Evolutionary conservation across 306 rosid genomes (phyloP), one percentile per base, ranked within the genome.

Genomic region (Dalbergia oliveri): DNA sequence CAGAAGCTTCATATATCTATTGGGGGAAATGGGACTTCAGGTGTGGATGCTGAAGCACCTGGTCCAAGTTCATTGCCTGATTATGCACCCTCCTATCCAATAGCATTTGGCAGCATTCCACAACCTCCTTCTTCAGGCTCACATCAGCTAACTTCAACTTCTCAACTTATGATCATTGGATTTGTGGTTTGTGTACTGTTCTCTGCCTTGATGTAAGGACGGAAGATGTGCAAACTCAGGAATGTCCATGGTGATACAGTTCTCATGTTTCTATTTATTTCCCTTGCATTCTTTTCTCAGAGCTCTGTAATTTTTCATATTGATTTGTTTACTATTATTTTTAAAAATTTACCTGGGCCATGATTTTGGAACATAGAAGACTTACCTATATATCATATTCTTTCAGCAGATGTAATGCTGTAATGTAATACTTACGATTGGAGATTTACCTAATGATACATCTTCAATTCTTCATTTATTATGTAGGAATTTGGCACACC

Each of bases 71-170:
- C 90, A 58, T 76, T 84, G 76, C 69, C 94, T 13, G 90, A 86
- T 34, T 18, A 61, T n/a, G 89, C 94, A 19, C 97, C 98, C 3
- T 93, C 99, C 18, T 95, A 91, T 79, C 91, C 88, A 15, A 87
- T 87, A 0, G 90, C 82, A 4, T 95, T 93, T 70, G 99, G 99
- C 18, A 66, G 86, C 77, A 95, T 95, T 76, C 99, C 97, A 6
- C 9, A 75, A 0, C 63, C 90, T 68, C 70, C 87, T 56, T 87
- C 98, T 66, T 74, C 86, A 72, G 8, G 12, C 49, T 86, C 89
- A 44, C 60, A 79, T 13, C 73, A 86, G 0, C 51, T 50, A 23
- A 66, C 72, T 50, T 64, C 83, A 66, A 21, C 35, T 44, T 75
- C 77, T 61, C 81, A 88, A 5, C 35, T 65, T 2, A 31, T 85